Evolutionary conservation across 768 basidiomycete genomes (phyloP), one percentile per base, ranked within the genome.

Genomic region (Suillus alpinus): DNA sequence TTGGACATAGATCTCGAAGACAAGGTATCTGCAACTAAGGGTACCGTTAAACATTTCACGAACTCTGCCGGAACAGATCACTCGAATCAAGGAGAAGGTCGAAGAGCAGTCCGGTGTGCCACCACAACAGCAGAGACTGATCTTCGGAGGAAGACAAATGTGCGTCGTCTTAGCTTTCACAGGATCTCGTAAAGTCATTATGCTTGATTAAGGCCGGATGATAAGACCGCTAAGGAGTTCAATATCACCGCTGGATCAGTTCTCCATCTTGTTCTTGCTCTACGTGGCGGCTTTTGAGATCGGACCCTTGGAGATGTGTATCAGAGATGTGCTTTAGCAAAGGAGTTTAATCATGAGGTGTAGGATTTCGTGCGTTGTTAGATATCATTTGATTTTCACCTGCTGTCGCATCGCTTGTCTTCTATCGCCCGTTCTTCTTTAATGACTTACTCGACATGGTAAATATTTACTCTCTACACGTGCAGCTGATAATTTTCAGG

Each of bases 71-170:
- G 39, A 56, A 18, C 71, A 98, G 96, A 92, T 97, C 69, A 81
- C 86, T 50, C 86, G 92, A 66, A 94, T 98, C 77, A 98, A 98
- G 80, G 95, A 96, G 83, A 92, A 92, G 74, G 94, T 98, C 9
- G 96, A 98, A 75, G 95, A 98, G 79, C 95, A 98, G 77, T 95
- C 94, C 6, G 96, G 96, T 65, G 96, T 98, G 44, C 96, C 96
- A 26, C 96, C 96, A 62, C 92, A 82, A 46, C 96, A 98, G 75
- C 96, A 98, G 75, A 86, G 96, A 60, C 76, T 98, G 69, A 98
- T 98, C 73, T 97, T 89, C 73, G 76, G 85, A 69, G 96, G 96
- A 37, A 86, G 95, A 70, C 95, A 97, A 72, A 88, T 98, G 96
- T 98, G 75, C 75, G 85, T 78, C 43, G 61, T 20, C 14, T 37